Base-by-base conservation (phyloP, 495 filamentous ascomycete genomes). In the Neurospora sublineolata region DNA sequence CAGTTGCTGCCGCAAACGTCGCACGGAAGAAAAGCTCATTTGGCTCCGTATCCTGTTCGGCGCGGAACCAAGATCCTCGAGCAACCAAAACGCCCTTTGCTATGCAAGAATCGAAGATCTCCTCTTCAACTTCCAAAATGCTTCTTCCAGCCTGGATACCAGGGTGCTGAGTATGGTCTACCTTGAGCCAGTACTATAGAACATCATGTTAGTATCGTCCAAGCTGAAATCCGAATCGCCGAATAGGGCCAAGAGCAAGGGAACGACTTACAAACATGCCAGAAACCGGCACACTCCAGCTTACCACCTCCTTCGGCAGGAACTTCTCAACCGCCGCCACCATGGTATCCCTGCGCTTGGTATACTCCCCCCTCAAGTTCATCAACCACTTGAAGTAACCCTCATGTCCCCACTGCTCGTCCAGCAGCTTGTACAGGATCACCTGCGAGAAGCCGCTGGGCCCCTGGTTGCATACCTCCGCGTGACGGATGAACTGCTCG, bases 241-340 rank as follows among this genome's bases (percentile, higher is more conserved):
- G n/a, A n/a, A n/a, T n/a, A n/a, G n/a, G n/a, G n/a, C n/a, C n/a
- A n/a, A n/a, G n/a, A n/a, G n/a, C n/a, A n/a, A n/a, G n/a, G n/a
- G n/a, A n/a, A n/a, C n/a, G n/a, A n/a, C 90, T 85, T 81, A 93
- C 91, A 86, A 99, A 99, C 95, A 99, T 99, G 77, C 95, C 95
- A n/a, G 95, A 94, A 41, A 86, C 85, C 3, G 95, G 94, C 8
- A 91, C 83, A 41, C 80, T 86, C 96, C 95, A 99, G 81, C 88
- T 91, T 14, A 92, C 91, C 58, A 99, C 82, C 67, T 92, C 90
- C 33, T 78, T 79, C 1, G 95, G 95, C 69, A 99, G 80, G 72
- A 90, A 87, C 75, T 86, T 86, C 82, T 97, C 93, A 74, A 93
- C 97, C 0, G 95, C 93, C 37, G 86, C 85, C n/a, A 97, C 83